Evolutionary conservation across 2,329 filamentous ascomycete genomes (phyloP), one percentile per base, ranked within the genome.

Genomic region (Colletotrichum simmondsii): DNA sequence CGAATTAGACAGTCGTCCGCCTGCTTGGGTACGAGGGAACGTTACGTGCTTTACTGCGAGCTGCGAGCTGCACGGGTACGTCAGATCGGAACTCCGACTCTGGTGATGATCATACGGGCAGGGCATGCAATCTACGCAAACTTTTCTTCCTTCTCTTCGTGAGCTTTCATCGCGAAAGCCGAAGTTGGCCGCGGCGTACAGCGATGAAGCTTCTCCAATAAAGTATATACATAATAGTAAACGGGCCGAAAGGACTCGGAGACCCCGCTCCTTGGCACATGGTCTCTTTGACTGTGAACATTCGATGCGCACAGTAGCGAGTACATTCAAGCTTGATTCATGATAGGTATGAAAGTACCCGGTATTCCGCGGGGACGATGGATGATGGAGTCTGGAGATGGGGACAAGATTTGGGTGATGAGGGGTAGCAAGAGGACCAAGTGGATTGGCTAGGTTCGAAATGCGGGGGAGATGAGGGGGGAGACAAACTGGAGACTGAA

Each of bases 391-490:
- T 22, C 42, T 49, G 19, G 22, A 60, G n/a, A 28, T 32, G 54
- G 53, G 42, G 22, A 49, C 42, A 28, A 4, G 24, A 7, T 10
- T 42, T 12, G 32, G 32, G 32, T 12, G 32, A 61, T 61, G 66
- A 70, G 70, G 70, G 66, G 54, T 65, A 70, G 56, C 30, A 46
- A 46, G 32, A 37, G n/a, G 70, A 26, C 26, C 5, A 52, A 59
- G 58, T 60, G 28, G 52, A n/a, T 24, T 22, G 46, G 12, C 11
- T n/a, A 35, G 53, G 65, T 30, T 49, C 58, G 30, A n/a, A 56
- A 52, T 70, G 70, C 66, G 70, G 70, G 60, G 70, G 56, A 72
- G 54, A 59, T 69, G 59, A 42, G 62, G 69, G 65, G 70, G 26
- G 56, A 46, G 22, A 22, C 14, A 35, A 30, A 46, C 19, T 49